A percentile compares a stretch with the other conserved stretches of the same genome.
These are phyloP conservation scores for Penicillium fimorum DNA, from an alignment of 495 filamentous ascomycete genomes.

Conservation along the genomic window DNA sequence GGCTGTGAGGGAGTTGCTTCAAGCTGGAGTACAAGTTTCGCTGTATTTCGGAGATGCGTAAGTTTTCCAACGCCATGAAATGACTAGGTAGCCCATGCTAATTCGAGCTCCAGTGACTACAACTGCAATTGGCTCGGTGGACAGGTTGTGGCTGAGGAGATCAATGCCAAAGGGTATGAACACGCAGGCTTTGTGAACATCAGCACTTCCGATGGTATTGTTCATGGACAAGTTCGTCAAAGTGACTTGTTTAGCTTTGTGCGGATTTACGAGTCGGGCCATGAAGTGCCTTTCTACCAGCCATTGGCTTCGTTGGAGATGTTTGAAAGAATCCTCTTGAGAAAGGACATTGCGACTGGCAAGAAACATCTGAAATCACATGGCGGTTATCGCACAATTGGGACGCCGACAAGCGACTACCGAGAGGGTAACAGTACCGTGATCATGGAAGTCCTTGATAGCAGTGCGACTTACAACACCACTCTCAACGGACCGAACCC, in stretches of 20 bases:
- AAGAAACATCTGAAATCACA: constrained; percentile 24
- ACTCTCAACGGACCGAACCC: constrained; percentile 48
- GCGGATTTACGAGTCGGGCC: constrained; percentile 68
- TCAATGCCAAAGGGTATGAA: constrained; percentile 46
- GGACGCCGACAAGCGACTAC: constrained; percentile 51
- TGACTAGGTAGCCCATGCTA: background rate
- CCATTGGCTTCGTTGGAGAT: constrained; percentile 58
- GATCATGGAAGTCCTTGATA: constrained; percentile 47
- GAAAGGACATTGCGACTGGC: constrained; percentile 62
- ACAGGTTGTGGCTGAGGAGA: constrained; percentile 48
- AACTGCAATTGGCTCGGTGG: constrained; percentile 61
- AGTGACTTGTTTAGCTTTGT: constrained; percentile 68
- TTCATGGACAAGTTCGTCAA: constrained; percentile 66
- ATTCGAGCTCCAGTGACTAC: constrained; percentile 44
- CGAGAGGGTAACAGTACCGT: constrained; percentile 58
- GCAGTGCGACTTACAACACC: constrained; percentile 55
- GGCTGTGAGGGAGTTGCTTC: constrained; percentile 49
- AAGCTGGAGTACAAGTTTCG: constrained; percentile 50
- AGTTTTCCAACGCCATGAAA: background rate
- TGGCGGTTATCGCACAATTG: constrained; percentile 46
- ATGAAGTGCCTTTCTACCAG: constrained; percentile 70
- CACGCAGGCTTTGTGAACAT: constrained; percentile 55
- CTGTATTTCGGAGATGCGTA: constrained; percentile 60
- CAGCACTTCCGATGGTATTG: constrained; percentile 52
- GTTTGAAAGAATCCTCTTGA: constrained; percentile 57